phyloP scores from a whole-genome alignment of 1,139 yeast genomes.

The Lodderomyces margitis region DNA sequence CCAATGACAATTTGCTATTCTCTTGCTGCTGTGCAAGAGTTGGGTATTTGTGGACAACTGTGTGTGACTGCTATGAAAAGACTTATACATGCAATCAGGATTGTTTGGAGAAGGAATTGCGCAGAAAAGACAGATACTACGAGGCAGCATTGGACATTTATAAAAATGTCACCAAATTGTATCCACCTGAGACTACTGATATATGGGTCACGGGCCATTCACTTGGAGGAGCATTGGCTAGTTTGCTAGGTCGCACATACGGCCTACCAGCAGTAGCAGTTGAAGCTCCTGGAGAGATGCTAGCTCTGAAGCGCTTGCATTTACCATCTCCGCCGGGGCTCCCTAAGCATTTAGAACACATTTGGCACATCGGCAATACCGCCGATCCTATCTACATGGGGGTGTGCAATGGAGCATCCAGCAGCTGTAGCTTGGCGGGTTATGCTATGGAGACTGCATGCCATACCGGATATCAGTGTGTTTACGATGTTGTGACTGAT shows the following conservation, averaged over 20 bases:
- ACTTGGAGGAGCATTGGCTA: slow-evolving; percentile 84
- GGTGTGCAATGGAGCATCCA: slow-evolving; percentile 91
- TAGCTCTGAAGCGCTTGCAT: slow-evolving; percentile 82
- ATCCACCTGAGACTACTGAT: slow-evolving; percentile 60
- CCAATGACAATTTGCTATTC: slow-evolving; percentile 83
- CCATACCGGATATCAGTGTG: slow-evolving; percentile 86
- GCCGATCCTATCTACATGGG: slow-evolving; percentile 99
- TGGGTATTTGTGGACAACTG: slow-evolving; percentile 90
- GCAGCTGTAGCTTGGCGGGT: slow-evolving; percentile 88
- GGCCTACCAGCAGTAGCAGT: slow-evolving; percentile 89
- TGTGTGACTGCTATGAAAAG: slow-evolving; percentile 87
- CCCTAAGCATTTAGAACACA: slow-evolving; percentile 73
- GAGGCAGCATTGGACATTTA: slow-evolving; percentile 78
- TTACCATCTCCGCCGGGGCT: slow-evolving; percentile 92
- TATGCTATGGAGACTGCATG: slow-evolving; percentile 98
- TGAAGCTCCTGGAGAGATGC: slow-evolving; percentile 90
- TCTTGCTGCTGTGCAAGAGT: slow-evolving; percentile 97
- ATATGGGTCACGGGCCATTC: slow-evolving; percentile 97
- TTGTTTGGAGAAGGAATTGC: slow-evolving; percentile 77
- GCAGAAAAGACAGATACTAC: slow-evolving; percentile 77
- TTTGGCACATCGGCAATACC: slow-evolving; percentile 95
- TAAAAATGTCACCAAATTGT: slow-evolving; percentile 62
- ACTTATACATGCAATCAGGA: slow-evolving; percentile 87
- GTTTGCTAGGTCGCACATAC: slow-evolving; percentile 81
- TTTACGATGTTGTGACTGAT: slow-evolving; percentile 87